Percentiles rank a stretch among this genome's conserved stretches.
These are phyloP conservation scores for Exophiala bonariae DNA, from an alignment of 2,329 filamentous ascomycete genomes.

Conservation along the genomic window DNA sequence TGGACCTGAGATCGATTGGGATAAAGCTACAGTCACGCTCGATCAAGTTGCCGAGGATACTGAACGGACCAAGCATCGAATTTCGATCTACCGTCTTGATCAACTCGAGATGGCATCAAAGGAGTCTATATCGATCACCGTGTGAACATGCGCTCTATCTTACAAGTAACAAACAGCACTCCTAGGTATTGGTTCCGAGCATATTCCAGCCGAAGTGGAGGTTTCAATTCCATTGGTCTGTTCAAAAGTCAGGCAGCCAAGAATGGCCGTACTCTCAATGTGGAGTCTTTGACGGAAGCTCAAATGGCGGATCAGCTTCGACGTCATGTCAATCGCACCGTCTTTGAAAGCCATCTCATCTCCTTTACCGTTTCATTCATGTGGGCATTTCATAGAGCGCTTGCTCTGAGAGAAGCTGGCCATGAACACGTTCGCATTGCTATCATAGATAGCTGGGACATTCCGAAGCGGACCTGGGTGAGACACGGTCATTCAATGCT, in stretches of 20 bases:
- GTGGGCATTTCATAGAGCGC: background rate
- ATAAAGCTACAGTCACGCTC: too few species aligned
- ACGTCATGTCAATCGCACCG: background rate
- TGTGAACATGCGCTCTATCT: background rate
- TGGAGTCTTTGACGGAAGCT: background rate
- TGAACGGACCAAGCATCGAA: too few species aligned
- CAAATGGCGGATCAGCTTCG: background rate
- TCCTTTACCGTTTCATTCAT: conserved; percentile 7
- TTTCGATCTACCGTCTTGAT: too few species aligned
- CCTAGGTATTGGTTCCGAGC: background rate
- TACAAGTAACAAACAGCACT: background rate
- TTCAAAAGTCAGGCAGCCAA: background rate
- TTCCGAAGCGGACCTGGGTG: background rate
- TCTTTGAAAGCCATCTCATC: conserved; percentile 7
- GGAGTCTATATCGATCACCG: too few species aligned
- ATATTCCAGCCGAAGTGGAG: background rate
- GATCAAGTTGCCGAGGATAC: too few species aligned
- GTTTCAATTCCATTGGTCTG: background rate
- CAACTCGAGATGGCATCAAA: too few species aligned
- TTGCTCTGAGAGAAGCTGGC: background rate
- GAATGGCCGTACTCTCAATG: background rate
- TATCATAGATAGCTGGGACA: background rate
- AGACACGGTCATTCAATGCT: background rate
- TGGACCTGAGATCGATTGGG: too few species aligned
- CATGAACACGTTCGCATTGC: background rate